A percentile compares a stretch with the other conserved stretches of the same genome.
These are phyloP conservation scores for Xerocomellus intermedius DNA, from an alignment of 768 basidiomycete species.

Conservation along the genomic window DNA sequence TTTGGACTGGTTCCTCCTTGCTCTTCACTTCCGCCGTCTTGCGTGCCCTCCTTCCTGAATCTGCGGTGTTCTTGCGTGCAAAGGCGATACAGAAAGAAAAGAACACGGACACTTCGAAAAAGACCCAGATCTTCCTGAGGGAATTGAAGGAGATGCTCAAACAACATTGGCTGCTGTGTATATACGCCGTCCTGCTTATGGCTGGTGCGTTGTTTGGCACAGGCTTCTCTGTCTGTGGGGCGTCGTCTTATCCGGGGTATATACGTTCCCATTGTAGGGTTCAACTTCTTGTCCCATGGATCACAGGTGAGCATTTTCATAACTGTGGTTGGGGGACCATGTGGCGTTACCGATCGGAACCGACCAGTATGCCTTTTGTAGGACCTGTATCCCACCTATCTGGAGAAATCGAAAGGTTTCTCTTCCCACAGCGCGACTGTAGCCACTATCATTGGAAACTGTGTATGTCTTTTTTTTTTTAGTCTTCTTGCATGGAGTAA, in stretches of 20 bases:
- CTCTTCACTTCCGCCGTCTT: slow-evolving; percentile 67
- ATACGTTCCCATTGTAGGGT: slow-evolving; percentile 39
- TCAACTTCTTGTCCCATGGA: slow-evolving; percentile 78
- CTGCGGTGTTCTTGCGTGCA: slow-evolving; percentile 67
- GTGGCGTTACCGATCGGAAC: neutral
- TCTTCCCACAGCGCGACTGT: slow-evolving; percentile 55
- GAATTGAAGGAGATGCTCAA: slow-evolving; percentile 79
- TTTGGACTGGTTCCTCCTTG: slow-evolving; percentile 77
- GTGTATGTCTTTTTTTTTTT: slow-evolving; percentile 37
- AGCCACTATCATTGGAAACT: slow-evolving; percentile 82
- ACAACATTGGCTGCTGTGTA: slow-evolving; percentile 76
- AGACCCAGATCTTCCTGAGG: slow-evolving; percentile 68
- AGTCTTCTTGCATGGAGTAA: neutral
- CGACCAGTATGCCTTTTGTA: slow-evolving; percentile 17
- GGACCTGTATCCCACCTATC: slow-evolving; percentile 81
- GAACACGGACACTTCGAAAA: slow-evolving; percentile 39
- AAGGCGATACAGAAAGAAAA: slow-evolving; percentile 48
- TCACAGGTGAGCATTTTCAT: slow-evolving; percentile 45
- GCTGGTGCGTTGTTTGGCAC: slow-evolving; percentile 38
- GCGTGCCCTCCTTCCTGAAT: slow-evolving; percentile 75
- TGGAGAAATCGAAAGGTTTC: slow-evolving; percentile 63
- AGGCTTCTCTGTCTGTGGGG: neutral
- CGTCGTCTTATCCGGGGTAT: neutral
- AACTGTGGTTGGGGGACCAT: neutral
- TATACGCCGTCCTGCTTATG: slow-evolving; percentile 85